A percentile compares a stretch with the other conserved stretches of the same genome.
Evolutionary conservation across 169 alveolate genomes (phyloP).

Genomic region (Cystoisospora suis): DNA sequence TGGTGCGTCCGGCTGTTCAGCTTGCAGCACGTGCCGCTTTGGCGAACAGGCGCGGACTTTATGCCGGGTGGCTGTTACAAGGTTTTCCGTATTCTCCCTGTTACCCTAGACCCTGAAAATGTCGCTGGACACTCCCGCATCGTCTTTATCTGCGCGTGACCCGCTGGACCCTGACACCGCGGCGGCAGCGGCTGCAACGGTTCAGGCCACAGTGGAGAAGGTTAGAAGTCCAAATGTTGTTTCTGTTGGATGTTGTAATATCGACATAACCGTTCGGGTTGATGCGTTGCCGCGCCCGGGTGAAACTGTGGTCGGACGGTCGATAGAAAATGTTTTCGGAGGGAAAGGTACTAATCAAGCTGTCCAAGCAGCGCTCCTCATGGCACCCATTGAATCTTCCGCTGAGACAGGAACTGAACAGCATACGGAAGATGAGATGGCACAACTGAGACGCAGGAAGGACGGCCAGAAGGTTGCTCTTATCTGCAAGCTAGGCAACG

Average conservation of each 20-base stretch:
- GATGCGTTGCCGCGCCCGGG: constrained; percentile 64
- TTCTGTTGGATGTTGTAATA: constrained; percentile 60
- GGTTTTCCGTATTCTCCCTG: too few relatives aligned
- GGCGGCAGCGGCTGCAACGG: not conserved
- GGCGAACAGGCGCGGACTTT: too few relatives aligned
- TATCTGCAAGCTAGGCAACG: constrained; percentile 65
- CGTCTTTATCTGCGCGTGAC: constrained; percentile 1
- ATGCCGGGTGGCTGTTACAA: too few relatives aligned
- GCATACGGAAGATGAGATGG: not conserved
- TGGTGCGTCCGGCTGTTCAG: too few relatives aligned
- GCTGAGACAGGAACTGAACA: not conserved
- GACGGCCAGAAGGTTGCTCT: constrained; percentile 47
- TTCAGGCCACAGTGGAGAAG: constrained; percentile 2
- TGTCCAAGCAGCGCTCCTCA: constrained; percentile 64
- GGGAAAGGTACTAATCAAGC: constrained; percentile 73
- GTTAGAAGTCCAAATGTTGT: constrained; percentile 39
- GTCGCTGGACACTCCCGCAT: constrained; percentile 26
- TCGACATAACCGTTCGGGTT: constrained; percentile 53
- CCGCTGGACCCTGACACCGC: not conserved
- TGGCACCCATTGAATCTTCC: not conserved
- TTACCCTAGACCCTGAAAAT: not conserved
- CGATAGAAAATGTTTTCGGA: constrained; percentile 51
- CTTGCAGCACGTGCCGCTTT: too few relatives aligned
- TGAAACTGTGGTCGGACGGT: constrained; percentile 58
- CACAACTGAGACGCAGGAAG: not conserved